These are phyloP conservation scores for Hordeum pubiflorum DNA, from an alignment of 202 grass and related monocot species.

Conservation along the genomic window DNA sequence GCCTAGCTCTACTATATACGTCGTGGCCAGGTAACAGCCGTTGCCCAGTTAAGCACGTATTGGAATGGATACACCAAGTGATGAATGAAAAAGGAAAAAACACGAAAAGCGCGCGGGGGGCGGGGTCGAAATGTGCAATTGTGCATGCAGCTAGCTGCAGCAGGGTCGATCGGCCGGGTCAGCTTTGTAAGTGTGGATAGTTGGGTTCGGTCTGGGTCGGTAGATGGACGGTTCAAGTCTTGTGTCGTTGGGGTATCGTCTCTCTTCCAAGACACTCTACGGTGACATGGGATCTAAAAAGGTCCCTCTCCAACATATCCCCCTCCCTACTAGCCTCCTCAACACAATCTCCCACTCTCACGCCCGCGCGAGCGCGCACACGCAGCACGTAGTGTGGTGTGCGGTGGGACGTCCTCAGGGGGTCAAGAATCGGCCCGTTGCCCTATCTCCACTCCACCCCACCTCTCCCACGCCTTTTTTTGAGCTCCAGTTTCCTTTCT, in stretches of 20 bases:
- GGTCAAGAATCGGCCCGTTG: constrained; percentile 62
- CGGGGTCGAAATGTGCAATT: background rate
- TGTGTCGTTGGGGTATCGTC: constrained; percentile 52
- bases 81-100: background rate
- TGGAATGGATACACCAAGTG: background rate
- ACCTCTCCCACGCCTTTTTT: constrained; percentile 27
- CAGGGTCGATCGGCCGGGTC: background rate
- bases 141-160: background rate
- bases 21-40: background rate
- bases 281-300: constrained; percentile 59
- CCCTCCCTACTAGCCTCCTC: background rate
- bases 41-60: background rate
- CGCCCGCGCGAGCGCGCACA: background rate
- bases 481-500: background rate
- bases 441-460: constrained; percentile 79
- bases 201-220: background rate
- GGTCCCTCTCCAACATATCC: constrained; percentile 24
- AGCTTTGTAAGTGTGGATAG: background rate
- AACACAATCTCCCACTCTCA: background rate
- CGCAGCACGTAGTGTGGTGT: constrained; percentile 5
- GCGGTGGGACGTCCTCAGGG: constrained; percentile 65
- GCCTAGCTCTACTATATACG: background rate
- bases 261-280: constrained; percentile 95
- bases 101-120: background rate
- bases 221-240: constrained; percentile 44